Percentiles rank a stretch among this genome's conserved stretches.
phyloP scores from a whole-genome alignment of 495 filamentous ascomycete species.

The Penicillium ochrochloron region DNA sequence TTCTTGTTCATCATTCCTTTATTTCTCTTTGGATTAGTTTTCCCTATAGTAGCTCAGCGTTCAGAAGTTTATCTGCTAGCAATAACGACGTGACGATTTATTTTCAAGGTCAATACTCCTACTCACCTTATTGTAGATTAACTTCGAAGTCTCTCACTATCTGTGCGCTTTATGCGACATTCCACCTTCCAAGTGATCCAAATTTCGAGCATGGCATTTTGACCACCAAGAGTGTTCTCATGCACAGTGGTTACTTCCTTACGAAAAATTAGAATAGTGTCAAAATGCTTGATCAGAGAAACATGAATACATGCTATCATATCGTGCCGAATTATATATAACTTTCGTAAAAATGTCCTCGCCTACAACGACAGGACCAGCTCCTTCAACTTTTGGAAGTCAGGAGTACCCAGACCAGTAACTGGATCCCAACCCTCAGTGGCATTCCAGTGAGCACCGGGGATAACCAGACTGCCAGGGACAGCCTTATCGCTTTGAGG shows the following conservation, averaged over 20 bases:
- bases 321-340: neutral
- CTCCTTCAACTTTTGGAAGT: constrained; percentile 43
- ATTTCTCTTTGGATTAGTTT: neutral
- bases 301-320: neutral
- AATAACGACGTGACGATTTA: neutral
- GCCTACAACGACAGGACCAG: constrained; percentile 34
- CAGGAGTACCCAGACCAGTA: constrained; percentile 51
- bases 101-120: neutral
- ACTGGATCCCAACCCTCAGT: constrained; percentile 54
- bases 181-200: neutral
- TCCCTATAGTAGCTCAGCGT: neutral
- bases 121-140: neutral
- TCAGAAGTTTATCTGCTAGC: neutral
- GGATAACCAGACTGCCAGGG: constrained; percentile 33
- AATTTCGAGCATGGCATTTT: neutral
- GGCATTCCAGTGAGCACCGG: constrained; percentile 41
- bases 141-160: neutral
- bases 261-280: neutral
- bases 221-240: neutral
- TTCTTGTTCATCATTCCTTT: neutral
- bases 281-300: neutral
- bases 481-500: constrained; percentile 32
- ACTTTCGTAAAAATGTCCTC: neutral
- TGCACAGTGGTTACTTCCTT: neutral
- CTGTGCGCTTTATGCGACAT: neutral